Evolutionary conservation across 2,329 filamentous ascomycete species (phyloP).

Genomic region (Rasamsonia emersonii): DNA sequence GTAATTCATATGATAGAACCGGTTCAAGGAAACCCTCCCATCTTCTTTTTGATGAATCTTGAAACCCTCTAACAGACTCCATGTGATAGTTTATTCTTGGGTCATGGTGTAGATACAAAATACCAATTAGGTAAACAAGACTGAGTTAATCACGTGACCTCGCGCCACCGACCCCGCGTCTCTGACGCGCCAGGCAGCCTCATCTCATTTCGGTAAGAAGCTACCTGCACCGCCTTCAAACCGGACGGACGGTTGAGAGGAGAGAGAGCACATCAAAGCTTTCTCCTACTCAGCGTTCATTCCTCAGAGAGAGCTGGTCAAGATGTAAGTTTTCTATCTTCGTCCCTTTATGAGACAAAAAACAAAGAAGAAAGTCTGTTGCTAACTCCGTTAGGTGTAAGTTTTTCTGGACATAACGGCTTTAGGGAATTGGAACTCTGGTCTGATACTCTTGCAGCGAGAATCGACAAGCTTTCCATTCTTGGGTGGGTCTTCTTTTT

Average conservation of each 20-base stretch:
- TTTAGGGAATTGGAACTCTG: not conserved
- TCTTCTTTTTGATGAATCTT: no score
- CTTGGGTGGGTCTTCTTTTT: constrained; percentile 47
- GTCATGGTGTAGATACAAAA: no score
- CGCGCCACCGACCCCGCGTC: constrained; percentile 14
- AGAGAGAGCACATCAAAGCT: no score
- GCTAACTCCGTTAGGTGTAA: constrained; percentile 7
- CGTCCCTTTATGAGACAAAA: no score
- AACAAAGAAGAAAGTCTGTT: not conserved
- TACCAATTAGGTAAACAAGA: no score
- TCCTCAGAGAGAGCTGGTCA: not conserved
- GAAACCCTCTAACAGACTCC: no score
- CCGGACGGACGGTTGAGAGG: not conserved
- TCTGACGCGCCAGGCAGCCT: constrained; percentile 10
- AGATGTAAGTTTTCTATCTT: constrained; percentile 5
- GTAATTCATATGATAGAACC: no score
- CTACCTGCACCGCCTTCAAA: not conserved
- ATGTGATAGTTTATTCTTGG: no score
- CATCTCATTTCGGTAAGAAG: constrained; percentile 6
- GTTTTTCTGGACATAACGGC: constrained; percentile 1
- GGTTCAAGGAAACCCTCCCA: no score
- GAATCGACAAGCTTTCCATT: constrained; percentile 84
- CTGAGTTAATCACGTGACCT: constrained; percentile 10
- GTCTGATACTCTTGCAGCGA: constrained; percentile 44
- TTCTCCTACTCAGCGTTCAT: not conserved